phyloP scores from a whole-genome alignment of 352 stramenopile genomes.

The Globisporangium abappressorium region DNA sequence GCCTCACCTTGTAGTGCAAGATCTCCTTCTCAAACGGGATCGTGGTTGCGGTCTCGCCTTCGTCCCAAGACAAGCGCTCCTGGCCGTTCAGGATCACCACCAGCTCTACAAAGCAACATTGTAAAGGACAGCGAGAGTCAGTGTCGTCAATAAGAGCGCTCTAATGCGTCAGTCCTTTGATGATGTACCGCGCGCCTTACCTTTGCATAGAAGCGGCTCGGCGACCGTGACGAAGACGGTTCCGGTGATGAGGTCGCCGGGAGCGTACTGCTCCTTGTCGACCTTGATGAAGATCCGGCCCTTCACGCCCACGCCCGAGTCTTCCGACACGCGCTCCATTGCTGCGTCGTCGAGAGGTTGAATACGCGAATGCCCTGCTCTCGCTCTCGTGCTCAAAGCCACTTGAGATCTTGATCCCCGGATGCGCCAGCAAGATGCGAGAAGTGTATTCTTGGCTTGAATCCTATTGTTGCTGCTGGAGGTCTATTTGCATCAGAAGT shows the following conservation, averaged over 20 bases:
- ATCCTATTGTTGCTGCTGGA: background rate
- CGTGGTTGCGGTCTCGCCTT: constrained; percentile 13
- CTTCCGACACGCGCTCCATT: constrained; percentile 19
- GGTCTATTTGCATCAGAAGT: background rate
- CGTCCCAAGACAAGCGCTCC: constrained; percentile 18
- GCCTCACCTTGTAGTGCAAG: constrained; percentile 14
- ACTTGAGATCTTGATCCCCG: background rate
- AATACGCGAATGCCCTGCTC: background rate
- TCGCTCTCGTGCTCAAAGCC: background rate
- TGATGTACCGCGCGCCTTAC: background rate
- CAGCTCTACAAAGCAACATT: constrained; percentile 7
- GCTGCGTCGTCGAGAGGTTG: background rate
- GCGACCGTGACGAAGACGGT: constrained; percentile 15
- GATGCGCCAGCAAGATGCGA: background rate
- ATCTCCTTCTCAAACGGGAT: constrained; percentile 17
- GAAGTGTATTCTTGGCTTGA: background rate
- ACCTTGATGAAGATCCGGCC: constrained; percentile 19
- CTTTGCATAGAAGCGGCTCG: constrained; percentile 16
- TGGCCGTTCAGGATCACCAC: constrained; percentile 16
- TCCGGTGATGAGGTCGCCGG: constrained; percentile 14
- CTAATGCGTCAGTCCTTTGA: background rate
- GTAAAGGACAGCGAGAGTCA: background rate
- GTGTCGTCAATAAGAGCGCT: background rate
- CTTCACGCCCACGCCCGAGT: constrained; percentile 15
- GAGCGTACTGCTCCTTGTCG: constrained; percentile 19